phyloP scores from a whole-genome alignment of 2,329 filamentous ascomycete genomes.

The Dactylellina leptospora region DNA sequence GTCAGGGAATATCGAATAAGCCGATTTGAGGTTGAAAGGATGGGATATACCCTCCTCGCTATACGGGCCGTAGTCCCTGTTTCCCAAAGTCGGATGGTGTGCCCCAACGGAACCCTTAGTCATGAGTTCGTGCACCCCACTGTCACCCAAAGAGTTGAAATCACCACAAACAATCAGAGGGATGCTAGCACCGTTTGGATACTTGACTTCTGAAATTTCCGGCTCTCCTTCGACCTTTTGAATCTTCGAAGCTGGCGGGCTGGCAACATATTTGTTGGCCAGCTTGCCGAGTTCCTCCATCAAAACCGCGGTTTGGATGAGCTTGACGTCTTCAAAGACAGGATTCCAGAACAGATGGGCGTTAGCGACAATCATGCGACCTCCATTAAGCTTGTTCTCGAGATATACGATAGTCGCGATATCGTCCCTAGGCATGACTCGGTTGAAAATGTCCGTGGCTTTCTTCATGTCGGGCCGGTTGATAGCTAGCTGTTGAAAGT shows the following conservation, averaged over 20 bases:
- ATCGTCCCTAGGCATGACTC: constrained; percentile 97
- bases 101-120: constrained; percentile 79
- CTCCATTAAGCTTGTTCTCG: constrained; percentile 89
- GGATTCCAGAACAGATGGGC: constrained; percentile 96
- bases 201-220: constrained; percentile 71
- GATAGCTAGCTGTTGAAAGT: constrained; percentile 90
- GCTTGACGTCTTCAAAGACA: constrained; percentile 88
- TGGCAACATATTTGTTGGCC: constrained; percentile 77
- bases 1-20: constrained; percentile 85
- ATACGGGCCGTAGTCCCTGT: constrained; percentile 89
- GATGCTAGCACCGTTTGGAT: constrained; percentile 84
- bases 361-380: constrained; percentile 89
- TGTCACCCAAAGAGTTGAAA: constrained; percentile 89
- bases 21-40: constrained; percentile 90
- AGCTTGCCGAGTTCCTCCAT: constrained; percentile 90
- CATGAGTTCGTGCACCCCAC: constrained; percentile 90
- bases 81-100: constrained; percentile 80
- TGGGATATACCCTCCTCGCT: constrained; percentile 91
- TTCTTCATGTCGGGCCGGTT: constrained; percentile 97
- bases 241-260: constrained; percentile 48
- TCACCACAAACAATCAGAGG: constrained; percentile 92
- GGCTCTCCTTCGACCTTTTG: constrained; percentile 60
- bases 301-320: constrained; percentile 92
- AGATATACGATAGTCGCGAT: constrained; percentile 92
- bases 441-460: constrained; percentile 96